Conservation (phyloP, 805 yeast genomes). For the Candida namnaoensis region DNA sequence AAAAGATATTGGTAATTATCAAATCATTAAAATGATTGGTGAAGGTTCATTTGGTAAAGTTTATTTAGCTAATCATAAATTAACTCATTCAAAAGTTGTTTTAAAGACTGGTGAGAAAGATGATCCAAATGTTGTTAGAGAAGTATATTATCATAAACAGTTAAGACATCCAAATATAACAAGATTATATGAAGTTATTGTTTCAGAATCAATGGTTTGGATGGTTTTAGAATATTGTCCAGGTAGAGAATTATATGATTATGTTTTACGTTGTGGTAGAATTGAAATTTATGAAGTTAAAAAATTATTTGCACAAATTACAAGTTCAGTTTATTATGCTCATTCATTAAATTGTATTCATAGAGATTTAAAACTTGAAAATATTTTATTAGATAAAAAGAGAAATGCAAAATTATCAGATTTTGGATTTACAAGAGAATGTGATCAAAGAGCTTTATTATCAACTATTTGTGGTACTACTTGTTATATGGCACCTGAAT, state of each 20-base stretch:
- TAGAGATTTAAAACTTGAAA: slow-evolving; percentile 79
- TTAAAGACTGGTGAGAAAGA: slow-evolving; percentile 69
- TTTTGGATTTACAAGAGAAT: slow-evolving; percentile 90
- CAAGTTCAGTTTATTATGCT: slow-evolving; percentile 53
- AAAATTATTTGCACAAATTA: slow-evolving; percentile 53
- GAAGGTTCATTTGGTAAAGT: slow-evolving; percentile 93
- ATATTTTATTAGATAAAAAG: slow-evolving; percentile 51
- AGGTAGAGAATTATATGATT: slow-evolving; percentile 66
- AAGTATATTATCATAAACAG: slow-evolving; percentile 81
- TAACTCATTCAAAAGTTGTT: slow-evolving; percentile 73
- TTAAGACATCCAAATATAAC: slow-evolving; percentile 80
- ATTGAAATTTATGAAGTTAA: slow-evolving; percentile 42
- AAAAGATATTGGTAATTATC: slow-evolving; percentile 73
- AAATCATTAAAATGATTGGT: slow-evolving; percentile 67
- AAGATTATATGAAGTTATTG: slow-evolving; percentile 74
- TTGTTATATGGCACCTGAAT: slow-evolving; percentile 95
- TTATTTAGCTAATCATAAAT: slow-evolving; percentile 70
- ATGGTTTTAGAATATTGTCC: slow-evolving; percentile 87
- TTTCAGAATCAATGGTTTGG: slow-evolving; percentile 76
- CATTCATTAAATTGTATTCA: slow-evolving; percentile 76
- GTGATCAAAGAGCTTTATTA: slow-evolving; percentile 42
- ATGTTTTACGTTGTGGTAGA: slow-evolving; percentile 43
- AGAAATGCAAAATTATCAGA: slow-evolving; percentile 73
- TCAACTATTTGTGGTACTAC: slow-evolving; percentile 91
- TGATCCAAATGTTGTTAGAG: slow-evolving; percentile 84